phyloP scores from a whole-genome alignment of 371 early-diverging fungal species.

The Fennellomyces sp. region DNA sequence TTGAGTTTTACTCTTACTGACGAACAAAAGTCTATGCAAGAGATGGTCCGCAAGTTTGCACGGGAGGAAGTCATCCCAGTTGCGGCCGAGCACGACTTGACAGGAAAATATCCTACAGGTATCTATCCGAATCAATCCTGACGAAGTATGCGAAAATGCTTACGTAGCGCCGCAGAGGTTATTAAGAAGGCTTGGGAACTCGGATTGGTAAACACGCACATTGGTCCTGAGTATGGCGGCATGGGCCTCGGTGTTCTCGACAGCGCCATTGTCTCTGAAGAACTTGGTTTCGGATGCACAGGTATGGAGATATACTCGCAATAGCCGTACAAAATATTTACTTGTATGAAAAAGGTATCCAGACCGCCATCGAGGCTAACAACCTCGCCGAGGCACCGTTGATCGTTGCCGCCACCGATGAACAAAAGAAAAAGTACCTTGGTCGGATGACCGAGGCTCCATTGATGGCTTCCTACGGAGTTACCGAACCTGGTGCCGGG shows the following conservation, averaged over 20 bases:
- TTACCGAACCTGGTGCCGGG: constrained; percentile 87
- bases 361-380: constrained; percentile 97
- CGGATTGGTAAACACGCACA: constrained; percentile 93
- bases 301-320: constrained; percentile 46
- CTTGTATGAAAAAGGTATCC: constrained; percentile 55
- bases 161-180: constrained; percentile 64
- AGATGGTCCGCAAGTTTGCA: constrained; percentile 92
- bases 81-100: constrained; percentile 92
- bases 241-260: constrained; percentile 83
- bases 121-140: too few species aligned
- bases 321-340: background rate
- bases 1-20: constrained; percentile 73
- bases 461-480: constrained; percentile 93
- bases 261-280: constrained; percentile 82
- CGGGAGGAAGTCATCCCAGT: constrained; percentile 91
- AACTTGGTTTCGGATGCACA: constrained; percentile 94
- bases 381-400: constrained; percentile 94
- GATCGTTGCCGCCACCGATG: constrained; percentile 84
- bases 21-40: constrained; percentile 88
- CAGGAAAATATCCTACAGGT: constrained; percentile 87
- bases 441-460: constrained; percentile 95
- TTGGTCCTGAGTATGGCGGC: constrained; percentile 89
- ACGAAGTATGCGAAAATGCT: background rate
- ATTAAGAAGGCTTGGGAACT: constrained; percentile 97
- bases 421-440: constrained; percentile 88